These are phyloP conservation scores for Fusarium begoniae DNA, from an alignment of 2,329 filamentous ascomycete species.

Conservation along the genomic window DNA sequence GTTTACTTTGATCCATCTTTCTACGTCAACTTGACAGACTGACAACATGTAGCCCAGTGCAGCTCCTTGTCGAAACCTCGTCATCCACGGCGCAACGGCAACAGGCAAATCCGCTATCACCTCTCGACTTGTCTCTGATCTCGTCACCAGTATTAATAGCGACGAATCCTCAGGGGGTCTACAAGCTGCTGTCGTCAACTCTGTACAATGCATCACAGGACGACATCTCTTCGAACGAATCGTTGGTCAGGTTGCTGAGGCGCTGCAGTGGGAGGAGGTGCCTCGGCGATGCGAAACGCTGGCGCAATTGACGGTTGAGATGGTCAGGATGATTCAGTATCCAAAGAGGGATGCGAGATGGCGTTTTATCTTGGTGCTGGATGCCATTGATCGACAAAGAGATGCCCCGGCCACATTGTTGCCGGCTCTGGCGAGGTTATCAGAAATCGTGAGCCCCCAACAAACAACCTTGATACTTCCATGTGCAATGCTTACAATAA, in stretches of 20 bases:
- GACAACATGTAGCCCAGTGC: constrained; percentile 61
- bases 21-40: not conserved
- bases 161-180: constrained; percentile 48
- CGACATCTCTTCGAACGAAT: constrained; percentile 81
- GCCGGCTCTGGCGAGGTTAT: constrained; percentile 81
- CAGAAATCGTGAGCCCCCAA: constrained; percentile 74
- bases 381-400: constrained; percentile 85
- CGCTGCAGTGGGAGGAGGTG: constrained; percentile 57
- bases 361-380: constrained; percentile 85
- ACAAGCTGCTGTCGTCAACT: constrained; percentile 71
- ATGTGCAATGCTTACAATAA: not conserved
- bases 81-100: constrained; percentile 85
- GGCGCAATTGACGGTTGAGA: constrained; percentile 76
- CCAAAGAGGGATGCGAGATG: constrained; percentile 48
- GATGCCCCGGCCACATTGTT: constrained; percentile 83
- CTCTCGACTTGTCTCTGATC: constrained; percentile 53
- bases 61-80: constrained; percentile 77
- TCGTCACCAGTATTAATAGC: constrained; percentile 34
- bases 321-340: constrained; percentile 70
- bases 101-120: constrained; percentile 86
- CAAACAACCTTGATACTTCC: constrained; percentile 3
- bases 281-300: constrained; percentile 81
- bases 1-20: constrained; percentile 23
- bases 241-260: constrained; percentile 65
- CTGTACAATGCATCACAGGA: constrained; percentile 79